phyloP scores from a whole-genome alignment of 1,139 yeast genomes.

The Lodderomyces orthopsilosis region DNA sequence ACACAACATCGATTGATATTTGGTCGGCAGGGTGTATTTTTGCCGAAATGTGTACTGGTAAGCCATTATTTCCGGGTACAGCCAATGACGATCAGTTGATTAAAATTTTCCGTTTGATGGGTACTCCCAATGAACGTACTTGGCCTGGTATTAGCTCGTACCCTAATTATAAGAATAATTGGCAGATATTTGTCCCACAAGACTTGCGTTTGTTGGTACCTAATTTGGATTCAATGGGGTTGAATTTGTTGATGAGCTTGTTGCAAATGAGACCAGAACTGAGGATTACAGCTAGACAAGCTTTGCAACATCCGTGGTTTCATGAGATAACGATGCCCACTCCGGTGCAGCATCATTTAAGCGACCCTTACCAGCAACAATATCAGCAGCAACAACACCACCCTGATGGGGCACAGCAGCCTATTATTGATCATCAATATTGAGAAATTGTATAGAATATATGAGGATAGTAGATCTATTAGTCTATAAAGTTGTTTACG shows the following conservation, averaged over 20 bases:
- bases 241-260: conserved; percentile 72
- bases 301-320: conserved; percentile 94
- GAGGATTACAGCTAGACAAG: conserved; percentile 87
- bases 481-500: neutral
- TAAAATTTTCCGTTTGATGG: conserved; percentile 88
- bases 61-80: conserved; percentile 93
- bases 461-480: conserved; percentile 5
- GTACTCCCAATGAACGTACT: conserved; percentile 91
- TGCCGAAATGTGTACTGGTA: conserved; percentile 98
- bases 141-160: conserved; percentile 93
- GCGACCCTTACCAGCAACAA: conserved; percentile 39
- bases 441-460: conserved; percentile 2
- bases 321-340: conserved; percentile 62
- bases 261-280: conserved; percentile 91
- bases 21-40: conserved; percentile 99
- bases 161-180: conserved; percentile 81
- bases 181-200: conserved; percentile 78
- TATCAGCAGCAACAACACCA: conserved; percentile 15
- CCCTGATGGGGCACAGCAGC: conserved; percentile 13
- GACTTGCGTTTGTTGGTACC: conserved; percentile 79
- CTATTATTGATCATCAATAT: conserved; percentile 15
- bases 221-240: conserved; percentile 72
- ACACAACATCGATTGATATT: conserved; percentile 93
- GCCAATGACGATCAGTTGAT: conserved; percentile 92
- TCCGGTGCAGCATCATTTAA: conserved; percentile 32